Percentiles rank a stretch among this genome's conserved stretches.
These are phyloP conservation scores for Candida endomychidarum DNA, from an alignment of 805 yeast species.

Conservation along the genomic window DNA sequence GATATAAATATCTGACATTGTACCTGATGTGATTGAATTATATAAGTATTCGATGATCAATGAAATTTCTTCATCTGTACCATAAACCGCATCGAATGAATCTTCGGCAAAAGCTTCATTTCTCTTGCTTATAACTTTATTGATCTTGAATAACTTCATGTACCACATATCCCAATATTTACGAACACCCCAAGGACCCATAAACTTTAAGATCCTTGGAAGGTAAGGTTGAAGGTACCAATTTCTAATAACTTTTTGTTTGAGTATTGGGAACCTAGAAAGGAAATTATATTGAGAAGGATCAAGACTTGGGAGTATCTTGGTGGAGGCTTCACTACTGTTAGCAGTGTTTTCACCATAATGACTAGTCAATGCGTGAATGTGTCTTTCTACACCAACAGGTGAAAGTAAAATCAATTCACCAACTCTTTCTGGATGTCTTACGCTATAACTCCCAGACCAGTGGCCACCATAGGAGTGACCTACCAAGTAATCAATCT, in stretches of 20 bases:
- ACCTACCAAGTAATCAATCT: constrained; percentile 62
- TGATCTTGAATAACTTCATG: constrained; percentile 38
- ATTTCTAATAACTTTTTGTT: constrained; percentile 25
- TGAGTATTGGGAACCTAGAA: constrained; percentile 46
- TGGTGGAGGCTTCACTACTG: constrained; percentile 4
- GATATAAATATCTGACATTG: constrained; percentile 41
- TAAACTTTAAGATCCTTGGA: constrained; percentile 47
- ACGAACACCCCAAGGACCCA: constrained; percentile 43
- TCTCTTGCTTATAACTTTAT: constrained; percentile 29
- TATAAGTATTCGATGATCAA: constrained; percentile 42
- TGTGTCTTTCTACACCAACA: constrained; percentile 72
- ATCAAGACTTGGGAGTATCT: constrained; percentile 36
- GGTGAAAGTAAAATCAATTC: constrained; percentile 68
- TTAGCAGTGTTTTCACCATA: background rate
- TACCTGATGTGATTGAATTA: constrained; percentile 39
- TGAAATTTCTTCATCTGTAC: constrained; percentile 36
- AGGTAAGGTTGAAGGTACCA: constrained; percentile 47
- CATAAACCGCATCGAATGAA: constrained; percentile 22
- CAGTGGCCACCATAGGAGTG: constrained; percentile 82
- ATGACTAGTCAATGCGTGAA: constrained; percentile 56
- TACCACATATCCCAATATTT: constrained; percentile 43
- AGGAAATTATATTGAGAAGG: constrained; percentile 47
- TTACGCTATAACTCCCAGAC: constrained; percentile 60
- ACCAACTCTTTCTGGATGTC: constrained; percentile 53
- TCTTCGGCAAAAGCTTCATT: constrained; percentile 30